Conservation (phyloP, 75 land plant genomes). For the Isoetes taiwanensis region DNA sequence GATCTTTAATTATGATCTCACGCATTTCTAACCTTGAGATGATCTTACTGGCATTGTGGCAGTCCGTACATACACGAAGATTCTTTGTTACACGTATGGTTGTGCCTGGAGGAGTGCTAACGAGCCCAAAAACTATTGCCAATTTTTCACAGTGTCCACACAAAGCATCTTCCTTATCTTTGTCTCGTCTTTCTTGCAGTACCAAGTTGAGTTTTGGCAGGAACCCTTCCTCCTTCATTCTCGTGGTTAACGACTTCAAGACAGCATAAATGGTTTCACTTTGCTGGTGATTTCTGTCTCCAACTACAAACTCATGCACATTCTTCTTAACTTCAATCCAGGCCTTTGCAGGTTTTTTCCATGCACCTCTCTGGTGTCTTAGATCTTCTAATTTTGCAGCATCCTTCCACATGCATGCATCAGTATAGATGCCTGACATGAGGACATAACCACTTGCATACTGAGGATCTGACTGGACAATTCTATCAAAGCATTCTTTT, state of each 20-base stretch:
- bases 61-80: no score
- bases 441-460: slow-evolving; percentile 44
- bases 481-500: slow-evolving; percentile 24
- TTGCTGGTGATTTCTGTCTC: slow-evolving; percentile 32
- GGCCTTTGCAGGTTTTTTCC: slow-evolving; percentile 41
- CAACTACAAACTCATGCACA: slow-evolving; percentile 37
- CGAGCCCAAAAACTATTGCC: slow-evolving; percentile 50
- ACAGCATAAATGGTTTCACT: slow-evolving; percentile 23
- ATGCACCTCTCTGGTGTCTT: slow-evolving; percentile 38
- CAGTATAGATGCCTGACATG: slow-evolving; percentile 47
- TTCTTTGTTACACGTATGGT: no score
- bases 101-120: no score
- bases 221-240: slow-evolving; percentile 35
- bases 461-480: slow-evolving; percentile 31
- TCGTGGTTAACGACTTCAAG: slow-evolving; percentile 25
- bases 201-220: slow-evolving; percentile 28
- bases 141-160: slow-evolving; percentile 45
- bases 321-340: slow-evolving; percentile 34
- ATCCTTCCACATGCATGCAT: slow-evolving; percentile 11
- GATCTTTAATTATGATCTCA: no score
- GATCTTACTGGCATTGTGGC: no score
- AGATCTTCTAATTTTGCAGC: slow-evolving; percentile 17
- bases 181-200: slow-evolving; percentile 36
- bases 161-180: slow-evolving; percentile 41
- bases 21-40: no score